Percentiles rank a stretch among this genome's conserved stretches.
Evolutionary conservation across 345 rosid species (phyloP).

Genomic region (Bretschneidera sinensis): DNA sequence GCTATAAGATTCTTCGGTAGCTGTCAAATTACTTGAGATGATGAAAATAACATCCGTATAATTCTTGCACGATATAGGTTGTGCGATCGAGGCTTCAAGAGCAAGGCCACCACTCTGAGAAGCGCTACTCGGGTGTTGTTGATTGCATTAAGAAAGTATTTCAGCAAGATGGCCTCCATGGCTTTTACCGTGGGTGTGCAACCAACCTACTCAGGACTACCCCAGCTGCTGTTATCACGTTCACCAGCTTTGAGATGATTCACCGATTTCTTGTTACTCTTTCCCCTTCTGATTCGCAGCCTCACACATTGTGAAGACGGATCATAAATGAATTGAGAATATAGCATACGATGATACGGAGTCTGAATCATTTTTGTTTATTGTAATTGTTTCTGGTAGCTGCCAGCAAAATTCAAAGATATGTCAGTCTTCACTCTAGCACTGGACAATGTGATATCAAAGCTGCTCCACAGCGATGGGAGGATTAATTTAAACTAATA

Average conservation of each 20-base stretch:
- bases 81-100: constrained; percentile 90
- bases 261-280: constrained; percentile 58
- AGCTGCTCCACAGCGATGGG: neutral
- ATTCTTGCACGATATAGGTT: constrained; percentile 35
- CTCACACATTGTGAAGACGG: constrained; percentile 34
- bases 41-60: neutral
- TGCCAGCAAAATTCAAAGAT: neutral
- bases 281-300: constrained; percentile 49
- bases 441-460: neutral
- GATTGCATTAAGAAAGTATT: constrained; percentile 73
- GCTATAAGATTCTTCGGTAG: neutral
- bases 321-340: neutral
- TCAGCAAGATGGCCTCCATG: constrained; percentile 58
- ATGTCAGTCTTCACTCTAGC: too few relatives aligned
- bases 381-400: neutral
- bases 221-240: constrained; percentile 90
- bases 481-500: constrained; percentile 15
- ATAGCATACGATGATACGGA: neutral
- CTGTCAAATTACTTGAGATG: neutral
- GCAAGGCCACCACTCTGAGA: constrained; percentile 79
- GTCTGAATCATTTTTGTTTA: neutral
- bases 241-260: constrained; percentile 95
- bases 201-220: constrained; percentile 84
- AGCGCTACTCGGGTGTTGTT: constrained; percentile 59
- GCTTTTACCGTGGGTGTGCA: constrained; percentile 93